A percentile compares a stretch with the other conserved stretches of the same genome.
Evolutionary conservation across 441 rosid species (phyloP).

Genomic region (Aleurites moluccanus): DNA sequence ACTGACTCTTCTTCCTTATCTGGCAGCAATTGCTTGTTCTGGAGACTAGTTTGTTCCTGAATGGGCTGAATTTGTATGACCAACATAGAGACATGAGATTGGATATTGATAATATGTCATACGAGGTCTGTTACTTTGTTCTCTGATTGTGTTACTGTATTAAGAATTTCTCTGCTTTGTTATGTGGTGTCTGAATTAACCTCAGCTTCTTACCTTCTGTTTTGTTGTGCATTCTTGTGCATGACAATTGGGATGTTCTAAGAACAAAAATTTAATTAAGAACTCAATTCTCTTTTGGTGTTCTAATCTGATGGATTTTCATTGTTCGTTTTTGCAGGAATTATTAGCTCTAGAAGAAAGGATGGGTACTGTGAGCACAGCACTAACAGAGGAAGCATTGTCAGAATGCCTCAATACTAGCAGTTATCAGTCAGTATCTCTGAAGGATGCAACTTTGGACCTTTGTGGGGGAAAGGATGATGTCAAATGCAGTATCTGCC

Average conservation of each 20-base stretch:
- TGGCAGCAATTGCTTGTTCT: conserved; percentile 78
- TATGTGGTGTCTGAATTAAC: background rate
- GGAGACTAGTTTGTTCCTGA: conserved; percentile 71
- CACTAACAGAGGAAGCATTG: conserved; percentile 78
- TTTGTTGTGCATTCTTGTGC: background rate
- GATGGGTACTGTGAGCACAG: conserved; percentile 95
- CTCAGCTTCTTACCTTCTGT: background rate
- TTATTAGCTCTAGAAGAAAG: conserved; percentile 89
- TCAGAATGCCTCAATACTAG: conserved; percentile 60
- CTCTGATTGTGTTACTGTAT: background rate
- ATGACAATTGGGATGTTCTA: background rate
- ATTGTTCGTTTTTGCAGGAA: conserved; percentile 52
- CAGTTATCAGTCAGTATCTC: conserved; percentile 38
- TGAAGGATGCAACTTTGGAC: conserved; percentile 29
- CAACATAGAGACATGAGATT: conserved; percentile 96
- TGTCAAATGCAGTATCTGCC: conserved; percentile 86
- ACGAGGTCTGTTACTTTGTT: conserved; percentile 60
- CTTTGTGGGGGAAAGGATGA: conserved; percentile 43
- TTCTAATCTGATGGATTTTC: conserved; percentile 7
- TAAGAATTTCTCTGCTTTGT: conserved; percentile 7
- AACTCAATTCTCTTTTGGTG: background rate
- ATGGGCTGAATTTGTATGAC: conserved; percentile 69
- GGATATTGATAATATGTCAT: conserved; percentile 96
- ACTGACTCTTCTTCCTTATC: conserved; percentile 22
- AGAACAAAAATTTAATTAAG: background rate